Base-by-base conservation (phyloP, 192 early-diverging fungal genomes). In the Podila verticillata region DNA sequence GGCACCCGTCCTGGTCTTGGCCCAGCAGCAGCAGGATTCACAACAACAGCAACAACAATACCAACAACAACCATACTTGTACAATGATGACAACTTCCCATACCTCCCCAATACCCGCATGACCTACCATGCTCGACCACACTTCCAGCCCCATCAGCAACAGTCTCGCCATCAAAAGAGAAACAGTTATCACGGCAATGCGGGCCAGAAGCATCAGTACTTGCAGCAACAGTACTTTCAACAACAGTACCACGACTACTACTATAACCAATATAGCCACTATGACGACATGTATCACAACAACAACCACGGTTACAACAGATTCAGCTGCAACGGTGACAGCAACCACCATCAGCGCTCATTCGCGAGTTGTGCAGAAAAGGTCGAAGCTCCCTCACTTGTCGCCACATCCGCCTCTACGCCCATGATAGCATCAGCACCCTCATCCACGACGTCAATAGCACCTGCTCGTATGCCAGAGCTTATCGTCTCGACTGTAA, bases 181-280 rank as follows among this genome's bases (percentile, higher is more conserved):
- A 12, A 63, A 49, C 28, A 61, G 73, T 26, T 63, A 64, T 28
- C 61, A 54, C 24, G 61, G 61, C 13, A 62, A 29, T 32, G 30
- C 31, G 32, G 67, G 58, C 10, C 74, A 65, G 51, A 75, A 68
- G 63, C 67, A 70, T 30, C 74, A 64, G 29, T 48, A 65, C 26
- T 63, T 59, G 39, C 67, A 70, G 3, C 68, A 71, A 26, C 68
- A 78, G 17, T 67, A 57, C 15, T 61, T 58, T 57, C n/a, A 47
- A 7, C 26, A 51, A n/a, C n/a, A 47, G 7, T 48, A 51, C 51
- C 48, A 56, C 68, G 32, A 59, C 22, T 32, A 61, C 58, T 36
- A 51, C 28, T 59, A 57, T 34, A 58, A 69, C 28, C 68, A 70
- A 4, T 47, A 70, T 49, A 30, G 24, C 31, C 49, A 57, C 24